phyloP scores from a whole-genome alignment of 106 monocot genomes.

The Dioscorea alata region DNA sequence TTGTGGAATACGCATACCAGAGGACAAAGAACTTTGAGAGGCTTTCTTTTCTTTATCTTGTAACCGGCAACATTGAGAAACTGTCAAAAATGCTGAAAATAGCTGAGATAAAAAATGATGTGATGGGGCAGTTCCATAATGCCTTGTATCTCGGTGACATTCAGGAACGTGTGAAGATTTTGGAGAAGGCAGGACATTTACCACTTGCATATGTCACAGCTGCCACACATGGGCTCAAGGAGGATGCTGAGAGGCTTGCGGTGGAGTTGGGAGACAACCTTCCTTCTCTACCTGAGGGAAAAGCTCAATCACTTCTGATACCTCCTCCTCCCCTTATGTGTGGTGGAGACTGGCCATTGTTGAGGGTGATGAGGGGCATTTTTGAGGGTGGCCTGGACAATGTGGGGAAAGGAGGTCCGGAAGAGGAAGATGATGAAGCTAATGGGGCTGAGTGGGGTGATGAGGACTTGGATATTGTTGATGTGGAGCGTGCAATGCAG shows the following conservation, averaged over 20 bases:
- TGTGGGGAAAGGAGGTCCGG: constrained; percentile 39
- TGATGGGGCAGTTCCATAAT: constrained; percentile 98
- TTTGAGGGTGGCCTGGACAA: constrained; percentile 74
- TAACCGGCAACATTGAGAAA: constrained; percentile 78
- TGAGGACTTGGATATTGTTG: constrained; percentile 65
- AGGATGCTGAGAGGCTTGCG: constrained; percentile 70
- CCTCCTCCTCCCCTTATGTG: constrained; percentile 69
- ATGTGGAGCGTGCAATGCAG: constrained; percentile 36
- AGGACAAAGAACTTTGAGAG: constrained; percentile 91
- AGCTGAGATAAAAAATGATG: constrained; percentile 83
- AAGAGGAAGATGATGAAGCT: constrained; percentile 64
- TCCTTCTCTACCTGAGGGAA: constrained; percentile 61
- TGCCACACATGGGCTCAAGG: constrained; percentile 59
- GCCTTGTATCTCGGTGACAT: constrained; percentile 85
- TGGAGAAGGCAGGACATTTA: constrained; percentile 79
- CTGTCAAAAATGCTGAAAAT: constrained; percentile 84
- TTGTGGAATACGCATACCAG: constrained; percentile 94
- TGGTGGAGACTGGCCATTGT: constrained; percentile 74
- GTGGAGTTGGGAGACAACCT: constrained; percentile 65
- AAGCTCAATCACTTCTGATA: constrained; percentile 48
- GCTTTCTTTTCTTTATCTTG: constrained; percentile 81
- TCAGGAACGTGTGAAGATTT: constrained; percentile 64
- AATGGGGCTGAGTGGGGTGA: constrained; percentile 61
- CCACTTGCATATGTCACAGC: constrained; percentile 86
- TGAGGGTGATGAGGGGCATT: constrained; percentile 81